Evolutionary conservation across 2,329 filamentous ascomycete genomes (phyloP).

Genomic region (Venturia nashicola): DNA sequence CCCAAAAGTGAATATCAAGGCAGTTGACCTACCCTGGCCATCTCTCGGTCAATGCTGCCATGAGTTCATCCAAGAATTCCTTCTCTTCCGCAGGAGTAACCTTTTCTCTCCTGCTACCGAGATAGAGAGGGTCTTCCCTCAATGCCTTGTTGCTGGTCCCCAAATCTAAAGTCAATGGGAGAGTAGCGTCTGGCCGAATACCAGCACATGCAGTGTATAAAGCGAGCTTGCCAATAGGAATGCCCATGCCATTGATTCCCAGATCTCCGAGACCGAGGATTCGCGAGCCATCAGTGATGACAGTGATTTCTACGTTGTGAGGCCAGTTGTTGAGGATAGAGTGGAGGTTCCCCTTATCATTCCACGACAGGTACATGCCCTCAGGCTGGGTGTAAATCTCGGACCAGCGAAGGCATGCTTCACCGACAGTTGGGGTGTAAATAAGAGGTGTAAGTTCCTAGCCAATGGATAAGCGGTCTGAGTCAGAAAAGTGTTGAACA

Average conservation of each 20-base stretch:
- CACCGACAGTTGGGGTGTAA: constrained; percentile 84
- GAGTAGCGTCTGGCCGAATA: constrained; percentile 64
- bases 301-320: constrained; percentile 86
- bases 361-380: constrained; percentile 89
- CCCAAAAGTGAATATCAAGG: not conserved
- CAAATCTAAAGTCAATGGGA: constrained; percentile 50
- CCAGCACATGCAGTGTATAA: constrained; percentile 93
- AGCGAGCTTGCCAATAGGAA: constrained; percentile 91
- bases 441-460: constrained; percentile 72
- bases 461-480: not conserved
- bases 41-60: constrained; percentile 73
- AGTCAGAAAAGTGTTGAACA: not conserved
- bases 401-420: constrained; percentile 93
- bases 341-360: constrained; percentile 80
- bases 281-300: constrained; percentile 90
- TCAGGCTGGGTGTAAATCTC: constrained; percentile 92
- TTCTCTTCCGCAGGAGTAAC: constrained; percentile 66
- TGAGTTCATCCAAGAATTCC: constrained; percentile 94
- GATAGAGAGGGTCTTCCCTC: constrained; percentile 74
- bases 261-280: constrained; percentile 89
- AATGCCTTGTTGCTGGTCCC: constrained; percentile 52
- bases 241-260: constrained; percentile 94
- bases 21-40: constrained; percentile 47
- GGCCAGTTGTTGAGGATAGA: constrained; percentile 92
- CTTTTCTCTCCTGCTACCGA: constrained; percentile 78